phyloP scores from a whole-genome alignment of 768 basidiomycete genomes.

The Psilocybe sp. region DNA sequence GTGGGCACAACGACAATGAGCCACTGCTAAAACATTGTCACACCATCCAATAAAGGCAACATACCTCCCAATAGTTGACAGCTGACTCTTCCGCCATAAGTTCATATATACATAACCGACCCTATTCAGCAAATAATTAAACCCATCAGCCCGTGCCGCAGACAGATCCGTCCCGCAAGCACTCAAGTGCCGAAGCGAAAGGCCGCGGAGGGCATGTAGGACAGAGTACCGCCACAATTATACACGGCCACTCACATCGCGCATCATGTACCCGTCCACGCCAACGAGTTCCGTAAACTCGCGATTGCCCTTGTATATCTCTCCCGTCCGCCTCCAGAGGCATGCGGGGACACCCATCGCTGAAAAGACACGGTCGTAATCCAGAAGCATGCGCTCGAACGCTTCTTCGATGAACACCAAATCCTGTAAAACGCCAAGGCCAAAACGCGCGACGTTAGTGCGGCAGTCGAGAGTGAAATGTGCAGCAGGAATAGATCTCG shows the following conservation, averaged over 20 bases:
- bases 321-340: slow-evolving; percentile 93
- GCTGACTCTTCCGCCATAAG: slow-evolving; percentile 97
- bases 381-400: slow-evolving; percentile 90
- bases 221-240: slow-evolving; percentile 2
- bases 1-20: not conserved
- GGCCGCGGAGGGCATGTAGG: not conserved
- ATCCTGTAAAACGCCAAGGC: slow-evolving; percentile 46
- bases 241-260: slow-evolving; percentile 57
- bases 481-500: slow-evolving; percentile 13
- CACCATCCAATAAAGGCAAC: slow-evolving; percentile 1
- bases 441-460: slow-evolving; percentile 7
- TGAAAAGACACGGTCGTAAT: slow-evolving; percentile 92
- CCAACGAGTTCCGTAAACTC: slow-evolving; percentile 92
- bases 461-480: slow-evolving; percentile 7
- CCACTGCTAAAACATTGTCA: not conserved
- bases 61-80: slow-evolving; percentile 96
- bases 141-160: not conserved
- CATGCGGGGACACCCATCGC: slow-evolving; percentile 98
- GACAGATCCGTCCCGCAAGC: not conserved
- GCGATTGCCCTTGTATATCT: slow-evolving; percentile 97
- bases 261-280: slow-evolving; percentile 82
- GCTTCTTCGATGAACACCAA: slow-evolving; percentile 97
- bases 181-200: not conserved
- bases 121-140: slow-evolving; percentile 36
- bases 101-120: slow-evolving; percentile 94